Evolutionary conservation across 768 basidiomycete genomes (phyloP).

Genomic region (Tulasnella sp.): DNA sequence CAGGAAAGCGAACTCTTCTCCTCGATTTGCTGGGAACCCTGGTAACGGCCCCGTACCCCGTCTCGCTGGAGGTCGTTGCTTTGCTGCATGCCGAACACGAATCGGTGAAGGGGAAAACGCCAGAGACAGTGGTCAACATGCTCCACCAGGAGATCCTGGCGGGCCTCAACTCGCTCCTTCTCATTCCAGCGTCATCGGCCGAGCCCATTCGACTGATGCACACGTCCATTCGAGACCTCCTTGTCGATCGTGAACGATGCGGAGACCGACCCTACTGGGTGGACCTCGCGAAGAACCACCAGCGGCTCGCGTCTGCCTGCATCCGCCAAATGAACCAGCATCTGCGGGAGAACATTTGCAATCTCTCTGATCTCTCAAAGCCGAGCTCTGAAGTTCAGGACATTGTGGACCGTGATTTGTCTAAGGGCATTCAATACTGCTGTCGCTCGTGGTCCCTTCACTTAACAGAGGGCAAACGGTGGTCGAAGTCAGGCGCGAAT

Average conservation of each 20-base stretch:
- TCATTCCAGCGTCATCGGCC: neutral
- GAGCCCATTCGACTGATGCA: neutral
- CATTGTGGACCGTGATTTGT: neutral
- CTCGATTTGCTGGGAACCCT: neutral
- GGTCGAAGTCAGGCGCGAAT: neutral
- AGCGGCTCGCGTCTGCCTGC: neutral
- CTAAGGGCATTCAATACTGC: neutral
- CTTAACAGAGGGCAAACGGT: neutral
- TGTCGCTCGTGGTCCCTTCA: neutral
- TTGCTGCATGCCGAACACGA: neutral
- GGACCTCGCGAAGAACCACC: neutral
- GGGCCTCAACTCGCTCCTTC: neutral
- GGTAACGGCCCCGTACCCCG: neutral
- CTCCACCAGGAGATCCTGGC: neutral
- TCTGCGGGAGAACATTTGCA: neutral
- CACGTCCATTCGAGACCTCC: neutral
- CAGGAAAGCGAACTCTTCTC: neutral
- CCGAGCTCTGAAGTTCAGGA: neutral
- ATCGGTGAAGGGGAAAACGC: neutral
- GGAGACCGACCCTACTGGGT: neutral
- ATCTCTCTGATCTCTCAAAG: neutral
- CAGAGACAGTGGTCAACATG: neutral
- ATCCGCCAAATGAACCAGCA: neutral
- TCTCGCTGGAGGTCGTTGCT: neutral
- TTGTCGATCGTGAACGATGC: neutral